These are phyloP conservation scores for Aspergillus melleus DNA, from an alignment of 2,329 filamentous ascomycete genomes.

Conservation along the genomic window DNA sequence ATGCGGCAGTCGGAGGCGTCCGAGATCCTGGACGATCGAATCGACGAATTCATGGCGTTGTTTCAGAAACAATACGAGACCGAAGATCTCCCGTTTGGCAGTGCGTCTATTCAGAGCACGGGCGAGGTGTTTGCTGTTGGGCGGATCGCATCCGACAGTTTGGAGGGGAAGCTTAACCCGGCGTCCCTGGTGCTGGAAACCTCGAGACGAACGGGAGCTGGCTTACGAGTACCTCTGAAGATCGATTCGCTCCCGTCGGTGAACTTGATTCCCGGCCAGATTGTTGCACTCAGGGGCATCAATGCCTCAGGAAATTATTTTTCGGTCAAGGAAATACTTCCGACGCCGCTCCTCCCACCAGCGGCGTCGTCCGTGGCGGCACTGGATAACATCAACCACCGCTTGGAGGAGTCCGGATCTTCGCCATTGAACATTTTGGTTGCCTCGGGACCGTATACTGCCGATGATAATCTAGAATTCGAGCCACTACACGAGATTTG, in stretches of 20 bases:
- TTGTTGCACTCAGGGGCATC: conserved; percentile 81
- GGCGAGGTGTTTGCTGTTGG: conserved; percentile 87
- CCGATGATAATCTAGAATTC: conserved; percentile 88
- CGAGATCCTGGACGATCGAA: conserved; percentile 90
- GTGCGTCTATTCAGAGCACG: conserved; percentile 79
- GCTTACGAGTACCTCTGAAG: conserved; percentile 76
- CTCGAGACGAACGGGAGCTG: conserved; percentile 78
- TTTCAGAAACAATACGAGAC: conserved; percentile 73
- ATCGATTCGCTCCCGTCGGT: conserved; percentile 68
- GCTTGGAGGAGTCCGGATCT: conserved; percentile 64
- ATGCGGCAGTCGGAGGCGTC: conserved; percentile 94
- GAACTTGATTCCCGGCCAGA: conserved; percentile 92
- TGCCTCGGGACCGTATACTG: conserved; percentile 85
- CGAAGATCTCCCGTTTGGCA: conserved; percentile 80
- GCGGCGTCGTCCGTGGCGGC: conserved; percentile 68
- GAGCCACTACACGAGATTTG: conserved; percentile 83
- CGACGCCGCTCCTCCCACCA: conserved; percentile 70
- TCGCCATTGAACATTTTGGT: conserved; percentile 74
- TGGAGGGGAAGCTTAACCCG: conserved; percentile 81
- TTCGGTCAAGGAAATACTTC: conserved; percentile 72
- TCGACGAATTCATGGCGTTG: conserved; percentile 80
- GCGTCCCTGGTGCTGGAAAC: conserved; percentile 87
- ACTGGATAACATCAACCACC: conserved; percentile 68
- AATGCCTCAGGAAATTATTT: conserved; percentile 87
- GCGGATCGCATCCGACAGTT: conserved; percentile 81